Evolutionary conservation across 1,284 basidiomycete species (phyloP).

Genomic region (Rhodotorula sp.): DNA sequence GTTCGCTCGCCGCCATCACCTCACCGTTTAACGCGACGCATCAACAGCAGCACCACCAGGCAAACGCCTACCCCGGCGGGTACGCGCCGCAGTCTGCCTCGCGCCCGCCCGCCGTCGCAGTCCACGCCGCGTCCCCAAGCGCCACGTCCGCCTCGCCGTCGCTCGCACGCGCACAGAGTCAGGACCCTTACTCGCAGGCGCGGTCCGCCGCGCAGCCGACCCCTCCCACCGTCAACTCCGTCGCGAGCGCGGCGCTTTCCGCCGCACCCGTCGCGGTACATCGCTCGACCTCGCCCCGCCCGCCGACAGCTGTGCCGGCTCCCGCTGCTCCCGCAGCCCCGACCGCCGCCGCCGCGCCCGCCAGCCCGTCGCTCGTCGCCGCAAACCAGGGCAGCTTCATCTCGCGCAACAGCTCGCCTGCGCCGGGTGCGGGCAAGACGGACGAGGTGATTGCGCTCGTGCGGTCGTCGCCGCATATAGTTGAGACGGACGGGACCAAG

Average conservation of each 20-base stretch:
- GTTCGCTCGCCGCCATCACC: neutral
- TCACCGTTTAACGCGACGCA: neutral
- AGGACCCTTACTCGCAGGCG: neutral
- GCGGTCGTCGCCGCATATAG: conserved; percentile 19
- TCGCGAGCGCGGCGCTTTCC: neutral
- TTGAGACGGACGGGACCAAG: conserved; percentile 29
- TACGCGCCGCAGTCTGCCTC: neutral
- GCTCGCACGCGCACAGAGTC: conserved; percentile 15
- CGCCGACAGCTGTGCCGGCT: neutral
- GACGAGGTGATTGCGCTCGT: conserved; percentile 34
- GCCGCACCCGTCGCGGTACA: neutral
- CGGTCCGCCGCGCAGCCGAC: neutral
- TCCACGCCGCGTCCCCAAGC: neutral
- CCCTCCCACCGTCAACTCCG: neutral
- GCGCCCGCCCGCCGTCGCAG: neutral
- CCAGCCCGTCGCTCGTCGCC: neutral
- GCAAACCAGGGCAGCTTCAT: neutral
- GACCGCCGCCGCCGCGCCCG: too few relatives aligned
- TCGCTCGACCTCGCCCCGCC: conserved; percentile 4
- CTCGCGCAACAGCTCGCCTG: conserved; percentile 22
- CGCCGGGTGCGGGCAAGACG: conserved; percentile 6
- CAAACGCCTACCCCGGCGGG: neutral
- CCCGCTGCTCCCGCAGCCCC: too few relatives aligned
- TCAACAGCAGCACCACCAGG: neutral
- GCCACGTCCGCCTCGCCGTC: neutral